Conservation (phyloP, 164 flowering plant genomes). For the Dillenia turbinata region DNA sequence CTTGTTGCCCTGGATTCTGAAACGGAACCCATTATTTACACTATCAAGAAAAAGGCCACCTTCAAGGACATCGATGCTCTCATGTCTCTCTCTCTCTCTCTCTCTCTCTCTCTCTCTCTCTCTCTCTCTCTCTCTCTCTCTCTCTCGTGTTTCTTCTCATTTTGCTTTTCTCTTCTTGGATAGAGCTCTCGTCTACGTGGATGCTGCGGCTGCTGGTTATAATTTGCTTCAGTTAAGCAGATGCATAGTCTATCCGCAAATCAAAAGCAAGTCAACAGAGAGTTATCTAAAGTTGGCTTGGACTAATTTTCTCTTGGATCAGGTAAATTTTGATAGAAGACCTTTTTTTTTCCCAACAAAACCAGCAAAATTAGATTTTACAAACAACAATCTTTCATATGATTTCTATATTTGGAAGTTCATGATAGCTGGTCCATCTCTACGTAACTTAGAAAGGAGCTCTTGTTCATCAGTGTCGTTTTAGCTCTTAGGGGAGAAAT, state of each 20-base stretch:
- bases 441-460: no score
- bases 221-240: slow-evolving; percentile 46
- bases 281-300: slow-evolving; percentile 26
- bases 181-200: slow-evolving; percentile 41
- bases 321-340: slow-evolving; percentile 30
- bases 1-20: slow-evolving; percentile 43
- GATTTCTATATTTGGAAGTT: no score
- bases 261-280: slow-evolving; percentile 4
- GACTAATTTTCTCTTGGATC: slow-evolving; percentile 54
- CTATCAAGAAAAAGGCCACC: slow-evolving; percentile 32
- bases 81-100: slow-evolving; percentile 22
- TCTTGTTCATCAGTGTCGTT: no score
- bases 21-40: slow-evolving; percentile 28
- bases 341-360: not conserved
- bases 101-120: slow-evolving; percentile 4
- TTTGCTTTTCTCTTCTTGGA: slow-evolving; percentile 1
- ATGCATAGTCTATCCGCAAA: slow-evolving; percentile 9
- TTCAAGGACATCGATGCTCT: slow-evolving; percentile 43
- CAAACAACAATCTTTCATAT: no score
- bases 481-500: no score
- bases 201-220: slow-evolving; percentile 47
- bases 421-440: no score
- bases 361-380: no score
- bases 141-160: not conserved
- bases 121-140: not conserved